Evolutionary conservation across 495 filamentous ascomycete species (phyloP).

Genomic region (Trichocladium antarcticum): DNA sequence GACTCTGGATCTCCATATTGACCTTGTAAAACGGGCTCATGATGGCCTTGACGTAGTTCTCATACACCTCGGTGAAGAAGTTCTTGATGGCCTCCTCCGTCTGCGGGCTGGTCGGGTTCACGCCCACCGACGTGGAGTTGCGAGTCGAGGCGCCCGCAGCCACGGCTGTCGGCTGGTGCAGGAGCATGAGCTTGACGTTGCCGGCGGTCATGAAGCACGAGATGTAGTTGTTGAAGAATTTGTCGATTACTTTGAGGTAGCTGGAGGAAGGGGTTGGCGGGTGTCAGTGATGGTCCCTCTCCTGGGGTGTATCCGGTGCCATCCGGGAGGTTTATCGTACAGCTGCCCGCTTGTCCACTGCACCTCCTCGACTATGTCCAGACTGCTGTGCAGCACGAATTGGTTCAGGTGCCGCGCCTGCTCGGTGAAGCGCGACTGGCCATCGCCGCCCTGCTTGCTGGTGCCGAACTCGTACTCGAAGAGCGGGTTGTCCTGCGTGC

Average conservation of each 20-base stretch:
- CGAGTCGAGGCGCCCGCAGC: conserved; percentile 24
- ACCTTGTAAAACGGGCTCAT: conserved; percentile 91
- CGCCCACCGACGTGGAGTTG: conserved; percentile 55
- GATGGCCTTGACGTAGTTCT: conserved; percentile 87
- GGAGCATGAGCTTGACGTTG: conserved; percentile 77
- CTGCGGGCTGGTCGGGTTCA: conserved; percentile 73
- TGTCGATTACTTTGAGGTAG: conserved; percentile 92
- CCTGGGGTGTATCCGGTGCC: too few relatives aligned
- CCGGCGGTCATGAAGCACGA: conserved; percentile 81
- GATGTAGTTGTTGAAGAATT: conserved; percentile 82
- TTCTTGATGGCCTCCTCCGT: conserved; percentile 88
- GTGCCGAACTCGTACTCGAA: conserved; percentile 96
- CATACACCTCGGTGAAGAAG: conserved; percentile 91
- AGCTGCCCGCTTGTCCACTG: conserved; percentile 79
- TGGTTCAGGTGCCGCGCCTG: conserved; percentile 90
- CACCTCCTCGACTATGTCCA: conserved; percentile 90
- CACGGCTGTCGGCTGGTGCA: conserved; percentile 55
- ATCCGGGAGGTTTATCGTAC: conserved; percentile 34
- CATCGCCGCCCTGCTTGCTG: conserved; percentile 87
- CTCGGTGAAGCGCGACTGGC: conserved; percentile 72
- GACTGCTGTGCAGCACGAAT: conserved; percentile 83
- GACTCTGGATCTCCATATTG: conserved; percentile 72
- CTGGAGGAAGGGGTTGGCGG: conserved; percentile 31
- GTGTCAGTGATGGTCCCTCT: background rate
- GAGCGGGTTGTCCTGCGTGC: conserved; percentile 84